Base-by-base conservation (phyloP, 2,329 filamentous ascomycete species). In the Apiospora marii region DNA sequence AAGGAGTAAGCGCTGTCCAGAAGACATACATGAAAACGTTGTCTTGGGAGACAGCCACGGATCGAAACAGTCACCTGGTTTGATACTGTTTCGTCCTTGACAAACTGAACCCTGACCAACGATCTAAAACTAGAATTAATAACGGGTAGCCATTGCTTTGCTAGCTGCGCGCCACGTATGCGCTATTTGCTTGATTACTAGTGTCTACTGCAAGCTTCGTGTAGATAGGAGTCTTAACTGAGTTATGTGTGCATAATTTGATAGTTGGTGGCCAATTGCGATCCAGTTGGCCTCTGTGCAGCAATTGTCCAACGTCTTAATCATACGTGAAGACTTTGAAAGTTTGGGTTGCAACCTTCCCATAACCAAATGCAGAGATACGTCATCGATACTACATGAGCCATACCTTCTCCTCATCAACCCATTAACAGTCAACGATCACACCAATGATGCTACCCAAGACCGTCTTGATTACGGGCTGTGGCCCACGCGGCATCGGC, bases 391-490 rank as follows among this genome's bases (percentile, higher is more conserved):
- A 5, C 22, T n/a, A 10, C 22, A 49, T 49, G 19, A 22, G 22
- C 16, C 53, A 34, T 37, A 61, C 19, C 14, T 37, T 37, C 16
- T 37, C 53, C 6, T 3, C 53, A 12, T 22, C 53, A 4, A 30
- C 8, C 30, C 1, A 22, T 22, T 30, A n/a, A 0, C 8, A n/a
- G 5, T 5, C 53, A 16, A 37, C 19, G 46, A 34, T 22, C 30
- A 22, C 30, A 19, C 30, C 53, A 34, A 19, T 46, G 10, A 78
- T 79, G 77, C 30, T 75, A 13, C 74, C 46, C 14, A 79, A 78
- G 72, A 76, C 76, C n/a, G 70, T 80, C 58, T 73, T 79, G 10
- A 78, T 79, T 58, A 80, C 78, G 30, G 78, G 78, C 70, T 79
- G 78, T 71, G 77, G 77, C 2, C 73, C 75, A 2, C 64, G 70